Conservation (phyloP, 2,329 filamentous ascomycete species). For the Emmonsiellopsis sp. region DNA sequence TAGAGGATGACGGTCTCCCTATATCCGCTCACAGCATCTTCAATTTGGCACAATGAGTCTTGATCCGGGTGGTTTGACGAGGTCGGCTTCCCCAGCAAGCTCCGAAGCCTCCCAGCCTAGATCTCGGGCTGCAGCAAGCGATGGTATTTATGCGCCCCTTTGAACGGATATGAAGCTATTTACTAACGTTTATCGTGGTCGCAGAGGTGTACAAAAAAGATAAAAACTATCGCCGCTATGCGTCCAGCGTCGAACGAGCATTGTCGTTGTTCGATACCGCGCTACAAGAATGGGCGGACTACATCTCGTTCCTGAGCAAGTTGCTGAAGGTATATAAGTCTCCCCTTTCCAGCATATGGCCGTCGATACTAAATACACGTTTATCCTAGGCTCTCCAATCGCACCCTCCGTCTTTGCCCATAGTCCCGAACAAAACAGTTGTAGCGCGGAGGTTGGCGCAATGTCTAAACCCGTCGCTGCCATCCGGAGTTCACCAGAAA, state of each 20-base stretch:
- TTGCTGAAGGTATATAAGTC: slow-evolving; percentile 66
- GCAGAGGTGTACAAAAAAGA: slow-evolving; percentile 44
- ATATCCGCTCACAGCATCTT: slow-evolving; percentile 14
- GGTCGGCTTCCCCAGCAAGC: slow-evolving; percentile 62
- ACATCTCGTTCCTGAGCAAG: slow-evolving; percentile 90
- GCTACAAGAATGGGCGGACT: slow-evolving; percentile 97
- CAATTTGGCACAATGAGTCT: slow-evolving; percentile 33
- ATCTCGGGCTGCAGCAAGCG: slow-evolving; percentile 67
- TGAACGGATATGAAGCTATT: not conserved
- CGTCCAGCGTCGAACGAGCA: slow-evolving; percentile 75
- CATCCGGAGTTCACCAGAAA: slow-evolving; percentile 96
- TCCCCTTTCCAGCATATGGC: not conserved
- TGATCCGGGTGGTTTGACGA: slow-evolving; percentile 33
- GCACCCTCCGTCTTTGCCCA: slow-evolving; percentile 60
- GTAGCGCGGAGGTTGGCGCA: slow-evolving; percentile 89
- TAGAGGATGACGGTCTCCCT: slow-evolving; percentile 26
- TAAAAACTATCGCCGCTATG: slow-evolving; percentile 76
- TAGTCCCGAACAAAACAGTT: slow-evolving; percentile 70
- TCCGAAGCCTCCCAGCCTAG: slow-evolving; percentile 74
- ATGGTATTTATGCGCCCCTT: slow-evolving; percentile 52
- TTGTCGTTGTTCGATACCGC: slow-evolving; percentile 85
- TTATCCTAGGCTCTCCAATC: slow-evolving; percentile 68
- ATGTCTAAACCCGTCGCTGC: slow-evolving; percentile 85
- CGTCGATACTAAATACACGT: not conserved
- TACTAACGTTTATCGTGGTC: not conserved